Evolutionary conservation across 2,329 filamentous ascomycete species (phyloP).

Genomic region (Talaromyces sp.): DNA sequence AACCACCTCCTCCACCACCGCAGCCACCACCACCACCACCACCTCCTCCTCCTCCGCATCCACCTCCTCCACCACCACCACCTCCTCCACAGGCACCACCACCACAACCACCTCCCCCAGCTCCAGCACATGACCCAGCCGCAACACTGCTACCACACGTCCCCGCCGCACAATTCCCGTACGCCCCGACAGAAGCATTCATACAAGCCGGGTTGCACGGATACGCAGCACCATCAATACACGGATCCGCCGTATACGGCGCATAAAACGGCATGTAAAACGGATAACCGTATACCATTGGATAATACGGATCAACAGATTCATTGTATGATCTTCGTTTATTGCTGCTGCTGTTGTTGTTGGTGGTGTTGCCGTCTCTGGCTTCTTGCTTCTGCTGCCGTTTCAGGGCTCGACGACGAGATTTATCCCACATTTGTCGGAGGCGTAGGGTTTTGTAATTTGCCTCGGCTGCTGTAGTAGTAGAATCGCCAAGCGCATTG

Average conservation of each 20-base stretch:
- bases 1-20: constrained; percentile 20
- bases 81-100: constrained; percentile 38
- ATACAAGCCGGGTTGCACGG: constrained; percentile 43
- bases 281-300: constrained; percentile 44
- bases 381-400: constrained; percentile 17
- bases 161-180: constrained; percentile 47
- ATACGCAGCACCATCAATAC: constrained; percentile 39
- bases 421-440: constrained; percentile 52
- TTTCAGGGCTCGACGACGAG: constrained; percentile 30
- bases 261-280: constrained; percentile 42
- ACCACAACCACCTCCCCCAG: constrained; percentile 23
- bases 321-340: constrained; percentile 26
- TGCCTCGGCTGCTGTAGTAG: constrained; percentile 16
- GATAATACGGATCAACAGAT: constrained; percentile 25
- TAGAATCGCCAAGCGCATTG: constrained; percentile 14
- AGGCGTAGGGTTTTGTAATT: constrained; percentile 38
- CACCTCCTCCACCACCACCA: constrained; percentile 38
- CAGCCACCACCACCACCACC: constrained; percentile 24
- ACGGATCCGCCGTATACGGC: constrained; percentile 45
- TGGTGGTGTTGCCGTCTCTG: neutral
- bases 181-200: constrained; percentile 33
- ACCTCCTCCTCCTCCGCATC: constrained; percentile 18
- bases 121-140: constrained; percentile 35
- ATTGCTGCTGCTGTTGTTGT: constrained; percentile 12
- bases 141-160: constrained; percentile 41